Base-by-base conservation (phyloP, 257 asterid species). In the Agastache rugosa region DNA sequence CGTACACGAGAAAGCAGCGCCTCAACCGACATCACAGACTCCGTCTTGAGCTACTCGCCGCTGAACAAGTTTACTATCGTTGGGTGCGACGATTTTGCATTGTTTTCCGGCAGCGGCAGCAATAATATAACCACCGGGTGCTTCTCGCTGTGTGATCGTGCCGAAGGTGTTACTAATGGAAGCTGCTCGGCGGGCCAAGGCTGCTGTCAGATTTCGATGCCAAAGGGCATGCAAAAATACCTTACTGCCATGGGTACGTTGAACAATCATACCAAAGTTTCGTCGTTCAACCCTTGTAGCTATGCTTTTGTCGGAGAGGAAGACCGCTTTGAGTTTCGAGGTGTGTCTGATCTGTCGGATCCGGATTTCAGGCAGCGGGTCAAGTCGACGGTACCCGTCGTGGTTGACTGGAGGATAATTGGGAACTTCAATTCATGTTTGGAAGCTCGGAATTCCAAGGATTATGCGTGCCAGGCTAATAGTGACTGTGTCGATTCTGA, bases 261-360 rank as follows among this genome's bases (percentile, higher is more conserved):
- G 56, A 23, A 10, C 0, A 86, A 85, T 29, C 90, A 89, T 4
- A 83, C 83, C 27, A 8, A 51, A 2, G 84, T 89, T 11, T 76
- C 77, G 34, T 81, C 90, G 0, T 88, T 84, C 50, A 59, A 77
- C 59, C 88, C 85, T 8, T 91, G 97, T 19, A 78, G 92, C 11
- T 89, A 89, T 25, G 83, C 96, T 4, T 91, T 91, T 71, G 60
- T 91, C 0, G 96, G 93, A 0, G 96, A 91, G 76, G 71, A 50
- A 15, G 64, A 23, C 0, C 20, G 74, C 0, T 91, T 89, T 29
- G 63, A 15, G 4, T 89, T 91, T 62, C 72, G 60, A 0, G 96
- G 94, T n/a, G 72, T 70, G 11, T 20, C 76, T 2, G 96, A 89
- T 50, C 73, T 88, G 0, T 5, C 74, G 1, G 95, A 91, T 71